Conservation (phyloP, 225 moss, liverwort and hornwort species). For the Pseudoscleropodium purum region DNA sequence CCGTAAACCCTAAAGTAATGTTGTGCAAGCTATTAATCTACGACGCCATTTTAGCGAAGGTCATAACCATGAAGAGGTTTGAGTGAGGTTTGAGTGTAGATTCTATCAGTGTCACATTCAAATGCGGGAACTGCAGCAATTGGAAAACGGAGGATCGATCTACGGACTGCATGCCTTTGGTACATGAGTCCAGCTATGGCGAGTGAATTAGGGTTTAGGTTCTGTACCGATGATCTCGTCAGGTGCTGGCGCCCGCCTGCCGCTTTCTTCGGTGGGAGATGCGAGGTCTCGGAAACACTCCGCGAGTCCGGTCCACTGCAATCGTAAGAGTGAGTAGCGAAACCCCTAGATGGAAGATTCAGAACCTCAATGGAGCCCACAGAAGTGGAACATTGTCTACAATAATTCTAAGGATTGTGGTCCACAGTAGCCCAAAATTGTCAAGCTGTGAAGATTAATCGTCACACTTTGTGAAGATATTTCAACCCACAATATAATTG, state of each 20-base stretch:
- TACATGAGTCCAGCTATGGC: not conserved
- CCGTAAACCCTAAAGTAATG: not conserved
- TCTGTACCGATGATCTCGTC: slow-evolving; percentile 33
- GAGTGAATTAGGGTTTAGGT: not conserved
- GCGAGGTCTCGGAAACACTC: slow-evolving; percentile 31
- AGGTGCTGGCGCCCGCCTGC: slow-evolving; percentile 15
- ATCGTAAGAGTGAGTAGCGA: not conserved
- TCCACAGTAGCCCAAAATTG: too few species aligned
- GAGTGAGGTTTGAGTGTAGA: not conserved
- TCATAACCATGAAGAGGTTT: not conserved
- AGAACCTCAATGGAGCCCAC: not conserved
- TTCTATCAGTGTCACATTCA: not conserved
- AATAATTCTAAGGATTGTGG: too few species aligned
- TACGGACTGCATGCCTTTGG: not conserved
- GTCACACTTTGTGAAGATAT: not conserved
- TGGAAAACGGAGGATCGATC: not conserved
- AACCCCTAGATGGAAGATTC: not conserved
- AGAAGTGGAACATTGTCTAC: not conserved
- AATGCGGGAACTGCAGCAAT: not conserved
- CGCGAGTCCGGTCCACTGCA: slow-evolving; percentile 22
- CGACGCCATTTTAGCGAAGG: not conserved
- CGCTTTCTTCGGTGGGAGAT: slow-evolving; percentile 4
- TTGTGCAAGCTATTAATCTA: not conserved
- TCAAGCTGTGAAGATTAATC: too few species aligned
- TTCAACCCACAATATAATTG: not conserved